phyloP scores from a whole-genome alignment of 257 asterid species.

The Prunella vulgaris region DNA sequence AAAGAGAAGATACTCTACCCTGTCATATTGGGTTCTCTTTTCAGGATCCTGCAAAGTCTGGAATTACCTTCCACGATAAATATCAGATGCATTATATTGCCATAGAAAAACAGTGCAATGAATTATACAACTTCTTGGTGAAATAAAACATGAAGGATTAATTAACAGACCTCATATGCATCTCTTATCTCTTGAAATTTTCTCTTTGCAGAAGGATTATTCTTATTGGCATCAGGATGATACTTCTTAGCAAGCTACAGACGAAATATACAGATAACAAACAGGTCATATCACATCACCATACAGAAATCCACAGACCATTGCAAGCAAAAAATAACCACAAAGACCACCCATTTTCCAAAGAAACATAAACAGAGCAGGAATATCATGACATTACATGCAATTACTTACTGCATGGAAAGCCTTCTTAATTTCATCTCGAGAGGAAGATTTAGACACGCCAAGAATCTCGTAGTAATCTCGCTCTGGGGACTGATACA shows the following conservation, averaged over 20 bases:
- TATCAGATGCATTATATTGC: conserved; percentile 17
- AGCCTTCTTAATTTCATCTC: conserved; percentile 84
- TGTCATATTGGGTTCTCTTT: conserved; percentile 70
- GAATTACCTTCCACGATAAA: conserved; percentile 51
- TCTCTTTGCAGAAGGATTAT: conserved; percentile 75
- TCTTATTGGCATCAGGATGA: conserved; percentile 94
- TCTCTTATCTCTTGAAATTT: conserved; percentile 95
- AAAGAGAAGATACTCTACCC: conserved; percentile 39
- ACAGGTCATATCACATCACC: conserved; percentile 8
- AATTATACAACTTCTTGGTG: conserved; percentile 17
- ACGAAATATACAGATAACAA: conserved; percentile 1
- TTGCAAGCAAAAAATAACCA: conserved; percentile 1
- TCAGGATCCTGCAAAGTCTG: conserved; percentile 82
- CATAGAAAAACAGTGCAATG: conserved; percentile 15
- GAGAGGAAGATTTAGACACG: conserved; percentile 55
- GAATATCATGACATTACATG: conserved; percentile 4
- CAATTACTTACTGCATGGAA: conserved; percentile 63
- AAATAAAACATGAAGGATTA: conserved; percentile 16
- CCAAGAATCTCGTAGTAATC: conserved; percentile 84
- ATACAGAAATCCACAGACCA: background rate
- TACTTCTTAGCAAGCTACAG: conserved; percentile 88
- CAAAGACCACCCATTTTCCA: background rate
- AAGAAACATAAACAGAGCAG: background rate
- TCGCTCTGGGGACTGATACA: conserved; percentile 34
- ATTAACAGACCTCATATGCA: conserved; percentile 79